Percentiles rank a stretch among this genome's conserved stretches.
These are phyloP conservation scores for Leccinellum rugosiceps DNA, from an alignment of 768 basidiomycete species.

Conservation along the genomic window DNA sequence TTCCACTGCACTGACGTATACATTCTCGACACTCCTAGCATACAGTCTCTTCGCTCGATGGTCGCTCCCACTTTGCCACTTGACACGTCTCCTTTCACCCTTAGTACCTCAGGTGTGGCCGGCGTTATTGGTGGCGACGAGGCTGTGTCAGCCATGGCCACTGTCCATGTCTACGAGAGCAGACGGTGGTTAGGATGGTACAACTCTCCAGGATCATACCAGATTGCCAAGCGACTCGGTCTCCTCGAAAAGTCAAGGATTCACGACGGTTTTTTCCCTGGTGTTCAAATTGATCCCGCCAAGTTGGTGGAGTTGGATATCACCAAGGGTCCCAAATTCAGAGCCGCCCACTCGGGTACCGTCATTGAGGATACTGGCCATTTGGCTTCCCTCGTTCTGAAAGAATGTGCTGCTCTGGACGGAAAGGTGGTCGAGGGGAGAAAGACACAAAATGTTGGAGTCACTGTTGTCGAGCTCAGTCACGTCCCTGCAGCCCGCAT, in stretches of 20 bases:
- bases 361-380: conserved; percentile 31
- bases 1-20: conserved; percentile 20
- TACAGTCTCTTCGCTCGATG: conserved; percentile 15
- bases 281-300: conserved; percentile 31
- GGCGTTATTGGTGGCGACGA: conserved; percentile 39
- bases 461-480: conserved; percentile 29
- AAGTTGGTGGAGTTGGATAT: conserved; percentile 32
- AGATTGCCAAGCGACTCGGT: conserved; percentile 33
- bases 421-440: conserved; percentile 22
- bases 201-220: conserved; percentile 36
- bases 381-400: conserved; percentile 28
- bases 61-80: conserved; percentile 9
- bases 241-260: conserved; percentile 33
- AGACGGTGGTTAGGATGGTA: conserved; percentile 38
- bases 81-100: conserved; percentile 22
- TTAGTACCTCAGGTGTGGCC: conserved; percentile 33
- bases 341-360: conserved; percentile 32
- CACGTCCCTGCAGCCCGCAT: conserved; percentile 17
- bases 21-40: conserved; percentile 15
- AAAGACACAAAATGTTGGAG: conserved; percentile 19
- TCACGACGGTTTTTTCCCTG: conserved; percentile 35
- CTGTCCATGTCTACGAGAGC: conserved; percentile 33
- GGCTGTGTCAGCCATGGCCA: conserved; percentile 37
- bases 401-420: conserved; percentile 15
- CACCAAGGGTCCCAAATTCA: conserved; percentile 31